Evolutionary conservation across 768 basidiomycete species (phyloP), one percentile per base, ranked within the genome.

Genomic region (Candolleomyces aberdarensis): DNA sequence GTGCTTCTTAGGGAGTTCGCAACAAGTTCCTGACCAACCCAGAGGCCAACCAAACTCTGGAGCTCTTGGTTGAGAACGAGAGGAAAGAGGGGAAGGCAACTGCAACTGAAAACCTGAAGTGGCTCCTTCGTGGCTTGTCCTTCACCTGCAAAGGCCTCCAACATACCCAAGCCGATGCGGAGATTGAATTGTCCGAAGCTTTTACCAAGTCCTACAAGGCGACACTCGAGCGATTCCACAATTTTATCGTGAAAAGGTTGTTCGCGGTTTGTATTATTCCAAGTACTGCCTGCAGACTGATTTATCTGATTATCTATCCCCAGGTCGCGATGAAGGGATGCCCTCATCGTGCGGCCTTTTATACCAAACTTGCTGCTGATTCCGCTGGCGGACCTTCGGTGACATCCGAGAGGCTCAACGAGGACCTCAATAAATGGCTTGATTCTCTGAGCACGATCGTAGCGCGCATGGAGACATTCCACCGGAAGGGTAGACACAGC

Each of bases 81-180:
- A 88, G 91, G 73, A 76, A 75, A 22, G 91, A 94, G 76, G 93
- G 95, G 83, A 94, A 94, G 74, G 83, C 85, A 17, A 82, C 84
- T 0, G 94, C 96, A 2, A 97, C 96, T 0, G 89, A 96, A 69
- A 95, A 94, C 14, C 82, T 98, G 58, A 76, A 98, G 75, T 99
- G 97, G 97, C 83, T 99, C 54, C 82, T 95, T 53, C 87, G 95
- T 32, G 97, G 94, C 3, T 84, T 96, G 56, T 84, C 85, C 32
- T 99, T 99, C 79, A 99, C 96, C 39, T 86, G 88, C 75, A 79
- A 83, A 59, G 91, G 91, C 0, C 84, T 99, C 26, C 82, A 89
- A 64, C 76, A 81, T 49, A 83, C 88, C 0, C 89, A 94, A 67
- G 79, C 76, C 3, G 83, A 96, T 73, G 78, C 84, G 49, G 69